These are phyloP conservation scores for Tuber calosporum DNA, from an alignment of 495 filamentous ascomycete genomes.

Conservation along the genomic window DNA sequence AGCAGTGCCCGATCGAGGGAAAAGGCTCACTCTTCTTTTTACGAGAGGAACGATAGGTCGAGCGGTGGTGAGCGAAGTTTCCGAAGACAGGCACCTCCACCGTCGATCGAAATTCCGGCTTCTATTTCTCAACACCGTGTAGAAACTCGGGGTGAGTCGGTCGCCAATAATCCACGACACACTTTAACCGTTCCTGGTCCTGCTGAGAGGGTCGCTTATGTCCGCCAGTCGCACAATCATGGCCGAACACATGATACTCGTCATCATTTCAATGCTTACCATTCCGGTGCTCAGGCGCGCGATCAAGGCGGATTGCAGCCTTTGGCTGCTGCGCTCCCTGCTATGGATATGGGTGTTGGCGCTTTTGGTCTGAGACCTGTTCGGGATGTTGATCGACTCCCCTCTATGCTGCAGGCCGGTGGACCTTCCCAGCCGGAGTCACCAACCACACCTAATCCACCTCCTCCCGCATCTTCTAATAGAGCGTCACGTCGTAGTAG, in stretches of 20 bases:
- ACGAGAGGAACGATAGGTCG: constrained; percentile 26
- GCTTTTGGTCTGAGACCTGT: constrained; percentile 71
- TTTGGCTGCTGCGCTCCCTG: constrained; percentile 59
- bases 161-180: constrained; percentile 46
- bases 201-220: constrained; percentile 45
- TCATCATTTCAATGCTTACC: constrained; percentile 55
- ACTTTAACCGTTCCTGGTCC: constrained; percentile 44
- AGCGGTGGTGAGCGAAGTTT: constrained; percentile 39
- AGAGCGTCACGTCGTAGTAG: constrained; percentile 44
- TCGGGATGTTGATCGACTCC: constrained; percentile 76
- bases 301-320: constrained; percentile 50
- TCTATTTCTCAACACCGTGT: constrained; percentile 44
- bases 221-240: constrained; percentile 50
- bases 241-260: constrained; percentile 44
- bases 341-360: constrained; percentile 62
- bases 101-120: constrained; percentile 63
- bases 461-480: constrained; percentile 41
- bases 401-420: constrained; percentile 70
- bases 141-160: constrained; percentile 41
- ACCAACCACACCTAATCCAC: constrained; percentile 80
- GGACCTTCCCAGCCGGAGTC: constrained; percentile 84
- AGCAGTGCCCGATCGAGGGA: constrained; percentile 42
- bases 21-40: constrained; percentile 25
- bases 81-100: constrained; percentile 62
- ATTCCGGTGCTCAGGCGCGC: constrained; percentile 39